phyloP scores from a whole-genome alignment of 305 asterid genomes.

The Petunia hybrid region DNA sequence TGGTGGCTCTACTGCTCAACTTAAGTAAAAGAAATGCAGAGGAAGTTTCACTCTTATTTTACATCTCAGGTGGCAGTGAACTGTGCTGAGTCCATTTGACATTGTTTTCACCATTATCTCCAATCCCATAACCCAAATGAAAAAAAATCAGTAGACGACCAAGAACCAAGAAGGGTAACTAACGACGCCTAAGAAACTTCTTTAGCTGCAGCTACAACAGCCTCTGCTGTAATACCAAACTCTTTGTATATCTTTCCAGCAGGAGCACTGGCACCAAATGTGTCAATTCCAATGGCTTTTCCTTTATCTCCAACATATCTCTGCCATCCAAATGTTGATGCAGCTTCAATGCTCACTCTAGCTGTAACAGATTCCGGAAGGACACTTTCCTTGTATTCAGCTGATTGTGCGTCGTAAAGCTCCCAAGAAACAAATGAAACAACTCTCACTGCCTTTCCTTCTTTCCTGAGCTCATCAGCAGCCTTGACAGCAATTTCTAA shows the following conservation, averaged over 20 bases:
- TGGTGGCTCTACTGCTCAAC: background rate
- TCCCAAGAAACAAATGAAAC: conserved; percentile 92
- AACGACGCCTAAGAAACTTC: conserved; percentile 45
- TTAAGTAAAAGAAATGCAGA: background rate
- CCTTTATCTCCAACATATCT: conserved; percentile 74
- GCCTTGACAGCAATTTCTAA: conserved; percentile 94
- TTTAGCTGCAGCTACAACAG: conserved; percentile 87
- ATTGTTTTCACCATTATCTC: background rate
- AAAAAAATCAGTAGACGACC: conserved; percentile 17
- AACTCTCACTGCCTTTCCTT: conserved; percentile 80
- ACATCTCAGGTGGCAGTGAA: background rate
- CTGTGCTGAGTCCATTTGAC: conserved; percentile 7
- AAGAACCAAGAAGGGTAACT: conserved; percentile 9
- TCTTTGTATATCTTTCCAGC: conserved; percentile 93
- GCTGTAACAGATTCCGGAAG: conserved; percentile 82
- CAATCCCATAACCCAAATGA: background rate
- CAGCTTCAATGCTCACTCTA: conserved; percentile 94
- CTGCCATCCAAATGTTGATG: conserved; percentile 82
- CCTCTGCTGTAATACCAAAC: conserved; percentile 83
- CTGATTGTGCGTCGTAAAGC: conserved; percentile 77
- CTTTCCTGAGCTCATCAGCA: conserved; percentile 87
- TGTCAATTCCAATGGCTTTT: conserved; percentile 81
- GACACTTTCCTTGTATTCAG: conserved; percentile 86
- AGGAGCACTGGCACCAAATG: conserved; percentile 97
- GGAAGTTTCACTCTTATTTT: background rate